These are phyloP conservation scores for Cladosporium colombiae DNA, from an alignment of 2,329 filamentous ascomycete species.

Conservation along the genomic window DNA sequence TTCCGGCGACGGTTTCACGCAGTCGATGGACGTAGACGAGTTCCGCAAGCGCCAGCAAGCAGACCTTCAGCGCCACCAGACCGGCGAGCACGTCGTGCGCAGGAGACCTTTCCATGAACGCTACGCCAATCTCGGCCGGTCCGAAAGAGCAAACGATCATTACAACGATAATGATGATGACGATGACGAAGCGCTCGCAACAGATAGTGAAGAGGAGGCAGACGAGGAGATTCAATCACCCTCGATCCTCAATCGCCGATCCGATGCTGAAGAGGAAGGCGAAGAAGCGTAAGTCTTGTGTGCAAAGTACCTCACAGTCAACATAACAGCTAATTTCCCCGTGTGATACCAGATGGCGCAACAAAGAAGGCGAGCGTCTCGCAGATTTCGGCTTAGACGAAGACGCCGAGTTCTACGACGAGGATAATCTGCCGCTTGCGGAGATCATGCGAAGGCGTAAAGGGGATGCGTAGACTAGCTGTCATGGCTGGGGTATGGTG, in stretches of 20 bases:
- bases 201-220: slow-evolving; percentile 45
- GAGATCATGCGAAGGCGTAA: slow-evolving; percentile 64
- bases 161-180: slow-evolving; percentile 29
- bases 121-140: slow-evolving; percentile 32
- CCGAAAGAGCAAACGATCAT: slow-evolving; percentile 23
- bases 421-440: slow-evolving; percentile 65
- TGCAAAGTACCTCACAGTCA: no score
- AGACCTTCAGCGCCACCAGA: slow-evolving; percentile 45
- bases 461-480: background rate
- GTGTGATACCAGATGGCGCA: slow-evolving; percentile 58
- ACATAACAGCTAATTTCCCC: no score
- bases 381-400: slow-evolving; percentile 80
- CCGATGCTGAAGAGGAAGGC: slow-evolving; percentile 39
- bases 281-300: slow-evolving; percentile 50
- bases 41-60: slow-evolving; percentile 57
- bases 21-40: slow-evolving; percentile 49
- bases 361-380: slow-evolving; percentile 72
- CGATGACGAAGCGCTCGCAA: slow-evolving; percentile 41
- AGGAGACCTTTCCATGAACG: slow-evolving; percentile 47
- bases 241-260: background rate
- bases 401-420: slow-evolving; percentile 67
- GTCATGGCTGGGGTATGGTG: background rate
- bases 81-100: slow-evolving; percentile 38
- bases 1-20: slow-evolving; percentile 41
- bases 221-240: slow-evolving; percentile 31